A percentile compares a stretch with the other conserved stretches of the same genome.
phyloP scores from a whole-genome alignment of 768 basidiomycete genomes.

The Fomitopsis pulvina region DNA sequence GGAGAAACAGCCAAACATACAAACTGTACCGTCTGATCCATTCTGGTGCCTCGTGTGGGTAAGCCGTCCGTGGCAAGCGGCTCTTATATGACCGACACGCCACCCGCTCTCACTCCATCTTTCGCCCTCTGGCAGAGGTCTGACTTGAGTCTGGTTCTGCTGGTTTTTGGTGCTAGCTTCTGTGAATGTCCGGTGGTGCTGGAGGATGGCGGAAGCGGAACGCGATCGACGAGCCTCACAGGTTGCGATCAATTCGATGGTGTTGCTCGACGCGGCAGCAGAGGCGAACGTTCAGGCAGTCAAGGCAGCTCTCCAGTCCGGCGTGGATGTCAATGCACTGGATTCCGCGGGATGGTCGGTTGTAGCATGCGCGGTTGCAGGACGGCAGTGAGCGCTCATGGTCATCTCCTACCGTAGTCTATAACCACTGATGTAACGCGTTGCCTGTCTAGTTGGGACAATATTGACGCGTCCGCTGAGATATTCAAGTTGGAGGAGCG shows the following conservation, averaged over 20 bases:
- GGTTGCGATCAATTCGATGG: constrained; percentile 4
- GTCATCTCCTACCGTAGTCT: neutral
- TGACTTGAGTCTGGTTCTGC: neutral
- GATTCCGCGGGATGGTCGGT: constrained; percentile 56
- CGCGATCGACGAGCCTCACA: constrained; percentile 8
- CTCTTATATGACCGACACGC: neutral
- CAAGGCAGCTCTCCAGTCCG: constrained; percentile 43
- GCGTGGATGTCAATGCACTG: constrained; percentile 63
- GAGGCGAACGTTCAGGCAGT: constrained; percentile 51
- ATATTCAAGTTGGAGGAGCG: constrained; percentile 54
- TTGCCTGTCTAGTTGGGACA: constrained; percentile 48
- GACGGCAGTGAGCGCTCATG: constrained; percentile 45
- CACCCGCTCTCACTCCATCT: neutral
- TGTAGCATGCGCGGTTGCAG: constrained; percentile 65
- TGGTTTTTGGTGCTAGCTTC: neutral
- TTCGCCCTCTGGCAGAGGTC: neutral
- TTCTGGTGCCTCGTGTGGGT: constrained; percentile 11
- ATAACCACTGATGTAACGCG: constrained; percentile 1
- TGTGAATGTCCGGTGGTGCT: neutral
- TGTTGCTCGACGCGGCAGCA: constrained; percentile 39
- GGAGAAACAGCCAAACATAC: neutral
- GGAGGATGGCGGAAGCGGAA: constrained; percentile 7
- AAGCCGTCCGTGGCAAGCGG: neutral
- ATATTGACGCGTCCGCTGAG: constrained; percentile 65
- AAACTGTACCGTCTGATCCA: constrained; percentile 4